Percentiles rank a stretch among this genome's conserved stretches.
Conservation (phyloP, 1,139 yeast species). For the Debaryomyces fabryi region DNA sequence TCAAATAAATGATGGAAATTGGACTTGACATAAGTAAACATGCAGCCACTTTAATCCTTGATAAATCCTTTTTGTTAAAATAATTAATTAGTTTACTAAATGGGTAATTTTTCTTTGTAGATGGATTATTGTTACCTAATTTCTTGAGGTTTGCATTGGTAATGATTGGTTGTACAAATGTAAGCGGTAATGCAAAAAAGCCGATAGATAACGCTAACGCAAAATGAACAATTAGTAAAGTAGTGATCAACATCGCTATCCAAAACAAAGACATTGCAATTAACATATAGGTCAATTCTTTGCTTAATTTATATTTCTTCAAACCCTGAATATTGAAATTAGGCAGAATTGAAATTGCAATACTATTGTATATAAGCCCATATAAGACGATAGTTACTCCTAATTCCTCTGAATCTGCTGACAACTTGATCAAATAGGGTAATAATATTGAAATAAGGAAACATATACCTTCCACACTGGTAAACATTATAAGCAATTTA, state of each 20-base stretch:
- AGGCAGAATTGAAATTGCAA: conserved; percentile 24
- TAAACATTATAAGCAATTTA: conserved; percentile 31
- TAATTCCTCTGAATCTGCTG: conserved; percentile 18
- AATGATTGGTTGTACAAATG: conserved; percentile 57
- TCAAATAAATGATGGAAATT: conserved; percentile 41
- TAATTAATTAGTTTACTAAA: neutral
- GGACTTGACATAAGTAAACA: conserved; percentile 58
- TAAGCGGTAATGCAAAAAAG: conserved; percentile 67
- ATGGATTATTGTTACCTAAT: neutral
- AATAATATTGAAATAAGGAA: conserved; percentile 29
- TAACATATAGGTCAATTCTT: conserved; percentile 31
- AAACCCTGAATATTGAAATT: conserved; percentile 15
- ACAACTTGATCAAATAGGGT: conserved; percentile 26
- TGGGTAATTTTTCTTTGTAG: conserved; percentile 1
- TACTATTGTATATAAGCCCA: conserved; percentile 21
- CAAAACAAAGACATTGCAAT: conserved; percentile 53
- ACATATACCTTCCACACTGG: conserved; percentile 38
- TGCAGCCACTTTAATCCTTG: conserved; percentile 31
- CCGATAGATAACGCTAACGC: conserved; percentile 77
- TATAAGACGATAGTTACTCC: conserved; percentile 22
- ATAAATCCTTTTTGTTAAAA: neutral
- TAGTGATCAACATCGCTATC: conserved; percentile 69
- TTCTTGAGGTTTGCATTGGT: conserved; percentile 4
- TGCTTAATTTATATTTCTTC: conserved; percentile 18
- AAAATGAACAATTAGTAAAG: conserved; percentile 81